These are phyloP conservation scores for Citrus cavaleriei DNA, from an alignment of 345 rosid species.

Conservation along the genomic window DNA sequence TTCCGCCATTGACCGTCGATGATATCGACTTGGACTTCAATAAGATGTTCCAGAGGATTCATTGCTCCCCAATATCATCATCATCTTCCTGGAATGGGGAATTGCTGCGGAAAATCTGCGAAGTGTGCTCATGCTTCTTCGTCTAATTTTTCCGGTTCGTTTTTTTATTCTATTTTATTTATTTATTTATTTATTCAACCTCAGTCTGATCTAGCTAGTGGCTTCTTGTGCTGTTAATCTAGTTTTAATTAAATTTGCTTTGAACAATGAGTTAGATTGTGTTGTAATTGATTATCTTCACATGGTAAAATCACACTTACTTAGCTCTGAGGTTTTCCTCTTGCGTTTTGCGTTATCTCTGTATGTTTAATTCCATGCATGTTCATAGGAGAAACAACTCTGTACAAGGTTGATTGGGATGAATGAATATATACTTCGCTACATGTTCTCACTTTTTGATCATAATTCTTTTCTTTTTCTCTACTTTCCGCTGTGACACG, in stretches of 20 bases:
- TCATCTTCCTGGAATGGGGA: background rate
- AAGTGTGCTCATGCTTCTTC: conserved; percentile 1
- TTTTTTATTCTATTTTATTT: background rate
- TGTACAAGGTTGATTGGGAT: background rate
- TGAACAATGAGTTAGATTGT: background rate
- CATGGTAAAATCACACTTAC: background rate
- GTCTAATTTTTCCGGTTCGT: background rate
- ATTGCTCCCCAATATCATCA: background rate
- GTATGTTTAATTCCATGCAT: background rate
- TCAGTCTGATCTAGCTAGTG: background rate
- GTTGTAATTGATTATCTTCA: background rate
- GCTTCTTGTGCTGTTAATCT: background rate
- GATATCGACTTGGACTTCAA: background rate
- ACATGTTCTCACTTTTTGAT: background rate
- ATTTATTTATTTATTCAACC: background rate
- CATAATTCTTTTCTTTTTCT: background rate
- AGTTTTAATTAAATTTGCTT: background rate
- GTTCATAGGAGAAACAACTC: background rate
- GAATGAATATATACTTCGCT: background rate
- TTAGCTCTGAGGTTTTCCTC: background rate
- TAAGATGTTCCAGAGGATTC: background rate
- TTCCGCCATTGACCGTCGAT: background rate
- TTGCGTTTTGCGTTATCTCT: background rate
- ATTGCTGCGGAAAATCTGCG: background rate
- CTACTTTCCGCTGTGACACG: background rate